Evolutionary conservation across 768 basidiomycete genomes (phyloP), one percentile per base, ranked within the genome.

Genomic region (Stropharia rugosoannulata): DNA sequence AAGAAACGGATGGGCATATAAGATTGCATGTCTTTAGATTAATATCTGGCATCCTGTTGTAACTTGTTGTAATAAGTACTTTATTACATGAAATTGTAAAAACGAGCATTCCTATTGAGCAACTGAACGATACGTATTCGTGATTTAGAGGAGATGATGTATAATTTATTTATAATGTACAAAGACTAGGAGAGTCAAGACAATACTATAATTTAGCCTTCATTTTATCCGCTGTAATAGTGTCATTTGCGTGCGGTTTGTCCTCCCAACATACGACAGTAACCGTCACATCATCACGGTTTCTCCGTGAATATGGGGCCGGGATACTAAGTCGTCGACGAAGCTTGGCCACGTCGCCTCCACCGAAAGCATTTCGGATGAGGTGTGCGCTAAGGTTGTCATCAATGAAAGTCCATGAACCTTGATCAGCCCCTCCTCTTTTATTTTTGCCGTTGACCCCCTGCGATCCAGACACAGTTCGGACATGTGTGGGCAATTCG

Each of bases 331-430:
- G 72, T 53, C 84, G 58, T 66, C 74, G 78, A 48, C 84, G 79
- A 56, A 95, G 75, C 48, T 71, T 70, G 45, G 55, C 65, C 51
- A 80, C 76, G 64, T 95, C 82, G 2, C 82, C 89, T 29, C 94
- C 93, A n/a, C 92, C 92, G 56, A 95, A 84, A n/a, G 93, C 91
- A 65, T 96, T 96, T 58, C 93, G 80, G 55, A 95, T 92, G 15
- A 96, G 74, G 70, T 95, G 94, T 38, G 89, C 84, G 57, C 87
- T 81, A 53, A 90, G 65, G 62, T 93, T 90, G 15, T 86, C 85
- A 64, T 95, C 91, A 46, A 77, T 80, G 62, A 95, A 96, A 7
- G 82, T 79, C 92, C 92, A 94, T 9, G 78, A 75, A 12, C 84
- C 84, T 32, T 75, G 60, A 18, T 65, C 54, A 18, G 77, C 65